Base-by-base conservation (phyloP, 176 grass and related monocot species). In the Bromus sterilis region DNA sequence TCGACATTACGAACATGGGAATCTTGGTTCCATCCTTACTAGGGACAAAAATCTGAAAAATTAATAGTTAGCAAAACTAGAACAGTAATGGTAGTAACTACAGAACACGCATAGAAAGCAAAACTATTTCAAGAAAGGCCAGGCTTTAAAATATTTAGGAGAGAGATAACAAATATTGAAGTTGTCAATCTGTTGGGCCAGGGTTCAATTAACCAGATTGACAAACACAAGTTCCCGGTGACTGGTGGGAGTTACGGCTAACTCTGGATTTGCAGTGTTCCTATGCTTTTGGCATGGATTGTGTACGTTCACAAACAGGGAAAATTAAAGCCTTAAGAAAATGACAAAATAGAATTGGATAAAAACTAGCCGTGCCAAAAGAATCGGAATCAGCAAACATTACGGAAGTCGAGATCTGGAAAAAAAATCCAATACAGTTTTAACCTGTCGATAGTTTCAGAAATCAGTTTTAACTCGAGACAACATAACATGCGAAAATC, bases 1-100 rank as follows among this genome's bases (percentile, higher is more conserved):
- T 82, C 8, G 95, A 95, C 78, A 94, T 85, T 60, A 98, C 79
- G 66, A 98, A 98, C 88, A 98, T 93, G 33, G 95, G 95, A 79
- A 98, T 91, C 87, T 91, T 91, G 33, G 90, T 89, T 57, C 88
- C 78, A 87, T 98, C 95, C 78, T 88, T 94, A 51, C 95, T 86
- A 80, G 88, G 37, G 42, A 88, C 79, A 84, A 97, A 93, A 80
- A 97, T 87, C 94, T 97, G 82, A 75, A 66, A 75, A 49, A n/a
- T 13, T 26, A 83, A 79, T 56, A 35, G 29, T 76, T 74, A 70
- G 18, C 15, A 56, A 82, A 55, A 70, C 13, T 15, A 35, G 80
- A 66, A 84, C 36, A 33, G 66, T 71, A 39, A 59, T 46, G 29
- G 24, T 39, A 25, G 30, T 11, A 65, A 40, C 56, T 41, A 12